Base-by-base conservation (phyloP, 148 eudicot species). In the Limonium bicolor region DNA sequence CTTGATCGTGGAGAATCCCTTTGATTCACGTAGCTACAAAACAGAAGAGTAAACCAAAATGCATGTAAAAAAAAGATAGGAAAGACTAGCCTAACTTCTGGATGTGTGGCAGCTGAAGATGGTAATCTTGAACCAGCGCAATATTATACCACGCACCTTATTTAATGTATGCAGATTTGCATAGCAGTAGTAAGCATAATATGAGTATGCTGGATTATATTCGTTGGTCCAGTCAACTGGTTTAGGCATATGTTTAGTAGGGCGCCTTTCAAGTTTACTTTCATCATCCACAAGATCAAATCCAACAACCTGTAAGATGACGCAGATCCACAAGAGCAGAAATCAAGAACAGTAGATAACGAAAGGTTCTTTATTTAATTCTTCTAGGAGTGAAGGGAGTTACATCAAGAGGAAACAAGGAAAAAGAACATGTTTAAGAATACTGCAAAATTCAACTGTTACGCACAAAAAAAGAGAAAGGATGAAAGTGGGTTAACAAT, bases 181-280 rank as follows among this genome's bases (percentile, higher is more conserved):
- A 72, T 85, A 92, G 38, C 99, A 92, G 50, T 92, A 92, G 59
- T 92, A 92, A 12, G 69, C 70, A 49, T 92, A 92, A 59, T 92
- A 92, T 3, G 99, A 75, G 62, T 48, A 92, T 4, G 99, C 99
- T 41, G 99, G 99, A 65, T 92, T 92, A 59, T 84, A 92, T 54
- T 80, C 72, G 54, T 85, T 92, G 21, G 82, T 92, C 99, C 99
- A 92, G 51, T 85, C 80, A 36, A 75, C 73, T 23, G 99, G 99
- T 7, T 95, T 85, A 22, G 94, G 99, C 99, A 92, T 92, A 61
- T 92, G 99, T 50, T 92, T 92, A 46, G 95, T 92, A 24, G 99
- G 99, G 25, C 99, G 87, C 60, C 99, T 78, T 63, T 92, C 99
- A 20, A 95, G 99, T 63, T 85, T 92, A 65, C 86, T 92, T 64